Percentiles rank a stretch among this genome's conserved stretches.
phyloP scores from a whole-genome alignment of 2,329 filamentous ascomycete species.

The Onygena corvina region DNA sequence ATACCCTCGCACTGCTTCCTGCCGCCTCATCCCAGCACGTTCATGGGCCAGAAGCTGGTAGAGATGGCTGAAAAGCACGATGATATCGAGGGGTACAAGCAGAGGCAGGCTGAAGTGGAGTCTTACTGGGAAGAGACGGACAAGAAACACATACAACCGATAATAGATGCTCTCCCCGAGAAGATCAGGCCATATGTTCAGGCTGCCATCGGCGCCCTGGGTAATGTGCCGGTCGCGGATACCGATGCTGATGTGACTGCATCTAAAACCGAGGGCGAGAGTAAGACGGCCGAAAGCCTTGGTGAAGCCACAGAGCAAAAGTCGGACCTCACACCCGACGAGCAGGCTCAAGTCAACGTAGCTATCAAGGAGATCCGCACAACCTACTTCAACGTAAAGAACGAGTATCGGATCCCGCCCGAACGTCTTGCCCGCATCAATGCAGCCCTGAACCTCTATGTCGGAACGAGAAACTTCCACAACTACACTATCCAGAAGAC shows the following conservation, averaged over 20 bases:
- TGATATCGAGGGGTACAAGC: slow-evolving; percentile 55
- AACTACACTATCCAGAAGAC: slow-evolving; percentile 94
- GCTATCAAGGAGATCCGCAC: slow-evolving; percentile 64
- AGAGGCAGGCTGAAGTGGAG: slow-evolving; percentile 63
- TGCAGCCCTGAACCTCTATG: slow-evolving; percentile 58
- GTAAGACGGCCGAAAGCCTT: slow-evolving; percentile 12
- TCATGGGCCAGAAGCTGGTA: slow-evolving; percentile 69
- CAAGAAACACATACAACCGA: slow-evolving; percentile 63
- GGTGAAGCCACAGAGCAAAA: slow-evolving; percentile 13
- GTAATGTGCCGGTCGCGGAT: background rate
- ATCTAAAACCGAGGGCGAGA: background rate
- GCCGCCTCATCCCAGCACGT: slow-evolving; percentile 81
- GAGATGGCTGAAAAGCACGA: slow-evolving; percentile 62
- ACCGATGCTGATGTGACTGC: background rate
- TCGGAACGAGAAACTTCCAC: slow-evolving; percentile 84
- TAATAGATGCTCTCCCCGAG: slow-evolving; percentile 39
- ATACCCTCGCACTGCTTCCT: slow-evolving; percentile 88
- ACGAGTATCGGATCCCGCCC: slow-evolving; percentile 66
- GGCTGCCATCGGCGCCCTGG: slow-evolving; percentile 23
- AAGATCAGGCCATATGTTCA: slow-evolving; percentile 31
- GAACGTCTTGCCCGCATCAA: slow-evolving; percentile 64
- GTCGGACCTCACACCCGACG: slow-evolving; percentile 8
- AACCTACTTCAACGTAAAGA: slow-evolving; percentile 71
- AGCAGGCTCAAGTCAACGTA: slow-evolving; percentile 41
- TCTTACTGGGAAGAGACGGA: slow-evolving; percentile 76